Percentiles rank a stretch among this genome's conserved stretches.
These are phyloP conservation scores for Alternaria sp. DNA, from an alignment of 2,329 filamentous ascomycete genomes.

Conservation along the genomic window DNA sequence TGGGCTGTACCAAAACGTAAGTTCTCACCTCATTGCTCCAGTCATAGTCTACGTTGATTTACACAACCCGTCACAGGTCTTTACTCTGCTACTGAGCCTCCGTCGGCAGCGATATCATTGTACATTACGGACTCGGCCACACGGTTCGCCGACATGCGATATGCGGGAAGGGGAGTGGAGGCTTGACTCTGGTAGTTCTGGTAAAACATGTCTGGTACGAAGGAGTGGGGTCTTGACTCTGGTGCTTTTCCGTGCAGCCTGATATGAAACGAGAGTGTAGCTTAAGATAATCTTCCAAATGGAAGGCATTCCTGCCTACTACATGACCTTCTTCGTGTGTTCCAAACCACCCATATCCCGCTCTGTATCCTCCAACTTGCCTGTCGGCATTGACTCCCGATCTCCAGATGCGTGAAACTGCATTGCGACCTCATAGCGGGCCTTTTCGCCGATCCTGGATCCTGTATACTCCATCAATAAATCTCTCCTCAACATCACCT, in stretches of 20 bases:
- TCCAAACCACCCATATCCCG: background rate
- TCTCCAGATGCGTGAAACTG: background rate
- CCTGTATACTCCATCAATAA: background rate
- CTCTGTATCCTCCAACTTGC: background rate
- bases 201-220: background rate
- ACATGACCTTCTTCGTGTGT: background rate
- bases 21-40: background rate
- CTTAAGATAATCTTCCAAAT: background rate
- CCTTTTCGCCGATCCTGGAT: background rate
- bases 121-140: background rate
- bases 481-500: background rate
- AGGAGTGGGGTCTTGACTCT: background rate
- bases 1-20: constrained; percentile 6
- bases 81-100: background rate
- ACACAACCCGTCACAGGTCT: constrained; percentile 8
- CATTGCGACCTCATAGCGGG: background rate
- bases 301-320: background rate
- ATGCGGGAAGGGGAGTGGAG: background rate
- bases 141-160: background rate
- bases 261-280: background rate
- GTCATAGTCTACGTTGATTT: constrained; percentile 7
- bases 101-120: background rate
- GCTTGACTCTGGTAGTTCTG: background rate
- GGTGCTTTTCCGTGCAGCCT: background rate
- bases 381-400: background rate